phyloP scores from a whole-genome alignment of 176 grass and related monocot genomes.

The Puccinellia tenuiflora region DNA sequence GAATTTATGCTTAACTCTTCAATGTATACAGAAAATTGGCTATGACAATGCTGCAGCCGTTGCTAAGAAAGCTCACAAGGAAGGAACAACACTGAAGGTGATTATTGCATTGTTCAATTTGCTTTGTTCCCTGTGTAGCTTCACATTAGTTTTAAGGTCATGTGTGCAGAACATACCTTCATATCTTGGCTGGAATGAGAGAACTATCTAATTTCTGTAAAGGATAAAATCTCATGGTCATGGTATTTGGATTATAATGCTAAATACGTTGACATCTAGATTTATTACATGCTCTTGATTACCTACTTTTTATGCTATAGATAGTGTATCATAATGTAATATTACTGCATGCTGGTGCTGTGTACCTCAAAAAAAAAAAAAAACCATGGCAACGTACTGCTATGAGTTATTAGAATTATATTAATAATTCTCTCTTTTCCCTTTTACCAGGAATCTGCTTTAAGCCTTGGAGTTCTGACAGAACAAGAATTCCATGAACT shows the following conservation, averaged over 20 bases:
- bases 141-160: background rate
- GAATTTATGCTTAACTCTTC: constrained; percentile 11
- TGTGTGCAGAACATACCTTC: background rate
- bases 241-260: constrained; percentile 1
- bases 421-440: background rate
- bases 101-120: constrained; percentile 32
- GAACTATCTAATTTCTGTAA: background rate
- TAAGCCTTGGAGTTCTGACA: constrained; percentile 64
- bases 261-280: background rate
- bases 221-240: background rate
- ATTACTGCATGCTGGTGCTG: background rate
- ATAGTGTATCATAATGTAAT: background rate
- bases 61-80: constrained; percentile 99
- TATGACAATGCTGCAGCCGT: constrained; percentile 95
- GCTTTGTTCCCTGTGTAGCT: background rate
- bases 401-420: background rate
- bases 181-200: background rate
- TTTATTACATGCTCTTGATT: background rate
- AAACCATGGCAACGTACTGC: background rate
- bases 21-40: constrained; percentile 83
- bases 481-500: constrained; percentile 76
- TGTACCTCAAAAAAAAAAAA: constrained; percentile 7
- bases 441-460: constrained; percentile 57
- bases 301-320: background rate
- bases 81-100: constrained; percentile 97